phyloP scores from a whole-genome alignment of 164 flowering plant species.

The Magnolia changhungtana region DNA sequence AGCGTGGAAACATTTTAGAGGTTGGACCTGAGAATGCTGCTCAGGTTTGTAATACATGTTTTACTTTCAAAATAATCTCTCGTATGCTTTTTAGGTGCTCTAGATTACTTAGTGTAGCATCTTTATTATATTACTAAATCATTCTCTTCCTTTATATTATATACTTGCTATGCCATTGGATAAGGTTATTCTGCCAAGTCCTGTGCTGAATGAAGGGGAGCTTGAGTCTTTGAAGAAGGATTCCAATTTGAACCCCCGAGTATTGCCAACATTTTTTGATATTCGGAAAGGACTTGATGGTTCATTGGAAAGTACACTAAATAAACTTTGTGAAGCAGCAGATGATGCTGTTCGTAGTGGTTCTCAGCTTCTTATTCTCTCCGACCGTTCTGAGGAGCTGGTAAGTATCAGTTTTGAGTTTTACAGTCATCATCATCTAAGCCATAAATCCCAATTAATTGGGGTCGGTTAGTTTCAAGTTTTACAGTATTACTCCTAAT shows the following conservation, averaged over 20 bases:
- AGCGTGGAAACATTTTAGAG: constrained; percentile 88
- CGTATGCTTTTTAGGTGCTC: neutral
- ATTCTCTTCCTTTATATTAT: neutral
- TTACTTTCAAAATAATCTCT: neutral
- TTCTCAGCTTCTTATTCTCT: constrained; percentile 88
- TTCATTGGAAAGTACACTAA: constrained; percentile 67
- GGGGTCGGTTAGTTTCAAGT: too few species aligned
- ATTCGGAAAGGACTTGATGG: constrained; percentile 90
- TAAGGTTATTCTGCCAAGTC: constrained; percentile 83
- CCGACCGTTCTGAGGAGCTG: constrained; percentile 87
- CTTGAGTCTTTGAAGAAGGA: constrained; percentile 80
- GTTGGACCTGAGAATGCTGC: constrained; percentile 97
- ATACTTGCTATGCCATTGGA: constrained; percentile 5
- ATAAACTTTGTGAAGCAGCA: constrained; percentile 85
- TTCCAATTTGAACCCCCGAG: constrained; percentile 60
- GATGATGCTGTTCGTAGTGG: constrained; percentile 99
- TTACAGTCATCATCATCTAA: neutral
- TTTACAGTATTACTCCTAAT: neutral
- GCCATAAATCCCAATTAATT: too few species aligned
- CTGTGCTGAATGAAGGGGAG: constrained; percentile 94
- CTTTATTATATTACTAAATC: neutral
- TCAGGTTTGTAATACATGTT: constrained; percentile 52
- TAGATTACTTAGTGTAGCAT: neutral
- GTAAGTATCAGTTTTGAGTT: constrained; percentile 32
- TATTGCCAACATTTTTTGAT: constrained; percentile 85